Evolutionary conservation across 1,284 basidiomycete genomes (phyloP).

Genomic region (Exobasidium rhododendri): DNA sequence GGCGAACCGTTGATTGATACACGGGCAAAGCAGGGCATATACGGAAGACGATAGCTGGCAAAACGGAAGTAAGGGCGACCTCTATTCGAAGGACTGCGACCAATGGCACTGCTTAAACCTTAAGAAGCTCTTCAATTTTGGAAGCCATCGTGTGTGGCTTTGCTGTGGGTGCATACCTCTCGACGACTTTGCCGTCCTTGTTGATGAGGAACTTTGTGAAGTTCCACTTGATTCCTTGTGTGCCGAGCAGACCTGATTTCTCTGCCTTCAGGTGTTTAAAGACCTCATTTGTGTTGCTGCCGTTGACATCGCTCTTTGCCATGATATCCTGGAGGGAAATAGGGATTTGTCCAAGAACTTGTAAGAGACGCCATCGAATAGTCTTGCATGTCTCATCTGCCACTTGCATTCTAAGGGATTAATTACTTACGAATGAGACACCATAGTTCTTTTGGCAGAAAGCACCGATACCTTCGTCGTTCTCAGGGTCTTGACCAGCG

Average conservation of each 20-base stretch:
- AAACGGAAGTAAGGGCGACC: no score
- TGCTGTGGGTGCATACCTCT: constrained; percentile 76
- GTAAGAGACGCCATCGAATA: no score
- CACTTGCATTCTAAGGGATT: no score
- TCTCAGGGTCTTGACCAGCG: constrained; percentile 50
- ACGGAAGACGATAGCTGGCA: no score
- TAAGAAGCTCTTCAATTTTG: constrained; percentile 63
- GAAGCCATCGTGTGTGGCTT: constrained; percentile 67
- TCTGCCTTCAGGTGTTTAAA: constrained; percentile 80
- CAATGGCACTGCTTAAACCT: not conserved
- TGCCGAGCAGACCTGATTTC: constrained; percentile 70
- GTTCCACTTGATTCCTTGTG: constrained; percentile 68
- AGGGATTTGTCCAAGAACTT: constrained; percentile 1
- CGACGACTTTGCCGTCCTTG: constrained; percentile 66
- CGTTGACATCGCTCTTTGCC: constrained; percentile 72
- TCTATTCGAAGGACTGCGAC: no score
- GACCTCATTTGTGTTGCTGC: constrained; percentile 71
- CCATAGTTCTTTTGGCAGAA: constrained; percentile 54
- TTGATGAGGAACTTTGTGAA: constrained; percentile 58
- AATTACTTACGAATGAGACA: constrained; percentile 25
- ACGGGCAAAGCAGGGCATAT: no score
- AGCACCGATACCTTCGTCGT: constrained; percentile 42
- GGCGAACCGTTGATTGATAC: no score
- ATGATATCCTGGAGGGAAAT: constrained; percentile 44
- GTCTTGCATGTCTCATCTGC: no score